Conservation (phyloP, 2,329 filamentous ascomycete genomes). For the Mariannaea elegans region DNA sequence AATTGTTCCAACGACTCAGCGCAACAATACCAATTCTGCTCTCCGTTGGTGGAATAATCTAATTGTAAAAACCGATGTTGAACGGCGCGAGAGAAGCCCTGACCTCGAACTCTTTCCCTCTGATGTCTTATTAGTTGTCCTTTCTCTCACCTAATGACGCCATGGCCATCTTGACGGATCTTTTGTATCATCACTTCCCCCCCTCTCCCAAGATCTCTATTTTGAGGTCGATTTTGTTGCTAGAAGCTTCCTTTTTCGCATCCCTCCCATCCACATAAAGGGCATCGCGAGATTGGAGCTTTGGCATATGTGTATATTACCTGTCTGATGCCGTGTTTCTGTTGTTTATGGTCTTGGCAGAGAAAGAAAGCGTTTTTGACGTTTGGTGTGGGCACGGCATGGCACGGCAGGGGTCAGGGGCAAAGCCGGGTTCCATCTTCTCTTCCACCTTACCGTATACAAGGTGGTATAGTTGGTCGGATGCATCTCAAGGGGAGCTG, state of each 20-base stretch:
- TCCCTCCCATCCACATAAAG: neutral
- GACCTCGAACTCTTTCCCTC: slow-evolving; percentile 30
- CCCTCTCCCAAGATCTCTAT: slow-evolving; percentile 15
- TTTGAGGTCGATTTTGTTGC: slow-evolving; percentile 14
- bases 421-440: slow-evolving; percentile 8
- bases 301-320: slow-evolving; percentile 43
- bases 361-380: slow-evolving; percentile 27
- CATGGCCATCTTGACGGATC: slow-evolving; percentile 14
- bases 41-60: slow-evolving; percentile 38
- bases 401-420: neutral
- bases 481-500: slow-evolving; percentile 32
- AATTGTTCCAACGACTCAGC: slow-evolving; percentile 29
- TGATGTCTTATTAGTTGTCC: slow-evolving; percentile 45
- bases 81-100: slow-evolving; percentile 33
- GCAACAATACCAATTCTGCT: slow-evolving; percentile 29
- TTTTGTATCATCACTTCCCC: slow-evolving; percentile 20
- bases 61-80: slow-evolving; percentile 39
- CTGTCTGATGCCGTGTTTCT: slow-evolving; percentile 28
- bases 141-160: slow-evolving; percentile 36
- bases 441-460: slow-evolving; percentile 12
- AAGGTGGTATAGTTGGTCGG: slow-evolving; percentile 33
- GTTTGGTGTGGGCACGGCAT: slow-evolving; percentile 13
- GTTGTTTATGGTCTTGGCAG: slow-evolving; percentile 25
- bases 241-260: neutral
- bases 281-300: slow-evolving; percentile 1